These are phyloP conservation scores for Erucastrum elatum DNA, from an alignment of 345 rosid genomes.

Conservation along the genomic window DNA sequence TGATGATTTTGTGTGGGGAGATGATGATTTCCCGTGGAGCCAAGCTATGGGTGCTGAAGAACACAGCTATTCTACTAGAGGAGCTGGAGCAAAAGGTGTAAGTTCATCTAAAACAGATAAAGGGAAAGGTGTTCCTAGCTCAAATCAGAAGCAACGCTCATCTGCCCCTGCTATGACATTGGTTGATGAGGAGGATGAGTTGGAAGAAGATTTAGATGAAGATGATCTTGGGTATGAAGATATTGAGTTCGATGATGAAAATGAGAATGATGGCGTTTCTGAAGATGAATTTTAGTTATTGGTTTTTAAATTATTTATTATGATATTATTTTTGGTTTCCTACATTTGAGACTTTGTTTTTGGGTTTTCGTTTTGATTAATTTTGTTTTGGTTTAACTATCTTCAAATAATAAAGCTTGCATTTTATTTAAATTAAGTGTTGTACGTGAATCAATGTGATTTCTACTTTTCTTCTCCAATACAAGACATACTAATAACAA, in stretches of 20 bases:
- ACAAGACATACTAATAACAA: background rate
- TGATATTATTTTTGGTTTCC: background rate
- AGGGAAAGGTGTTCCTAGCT: background rate
- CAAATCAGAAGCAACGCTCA: background rate
- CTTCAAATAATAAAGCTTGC: background rate
- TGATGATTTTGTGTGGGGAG: background rate
- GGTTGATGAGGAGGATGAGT: background rate
- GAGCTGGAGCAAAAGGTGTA: background rate
- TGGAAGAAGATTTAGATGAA: background rate
- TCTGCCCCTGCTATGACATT: background rate
- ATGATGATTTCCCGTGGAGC: background rate
- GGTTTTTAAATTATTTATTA: background rate
- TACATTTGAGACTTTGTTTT: background rate
- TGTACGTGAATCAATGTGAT: background rate
- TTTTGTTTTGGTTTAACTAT: too few species aligned
- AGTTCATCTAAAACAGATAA: background rate
- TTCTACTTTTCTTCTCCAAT: background rate
- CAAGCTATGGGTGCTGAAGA: background rate
- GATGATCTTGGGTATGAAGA: background rate
- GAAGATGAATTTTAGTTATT: background rate
- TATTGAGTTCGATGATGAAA: background rate
- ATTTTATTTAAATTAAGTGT: background rate
- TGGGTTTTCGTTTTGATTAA: background rate
- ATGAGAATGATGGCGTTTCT: background rate
- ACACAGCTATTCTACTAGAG: background rate